Evolutionary conservation across 2,329 filamentous ascomycete species (phyloP).

Genomic region (Endocalyx cinctus): DNA sequence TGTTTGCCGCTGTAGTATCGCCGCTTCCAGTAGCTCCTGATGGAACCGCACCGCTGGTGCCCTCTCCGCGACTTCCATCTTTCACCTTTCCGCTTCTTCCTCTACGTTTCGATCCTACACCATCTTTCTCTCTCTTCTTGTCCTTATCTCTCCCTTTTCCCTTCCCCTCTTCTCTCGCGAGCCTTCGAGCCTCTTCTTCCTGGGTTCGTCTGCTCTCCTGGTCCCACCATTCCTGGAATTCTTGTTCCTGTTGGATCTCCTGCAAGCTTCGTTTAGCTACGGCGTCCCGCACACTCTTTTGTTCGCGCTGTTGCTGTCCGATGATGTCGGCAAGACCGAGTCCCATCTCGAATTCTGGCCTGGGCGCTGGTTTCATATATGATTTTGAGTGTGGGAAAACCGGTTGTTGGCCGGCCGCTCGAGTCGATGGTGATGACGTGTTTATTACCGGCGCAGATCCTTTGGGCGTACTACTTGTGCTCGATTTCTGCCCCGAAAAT

Average conservation of each 20-base stretch:
- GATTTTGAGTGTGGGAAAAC: constrained; percentile 55
- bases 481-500: constrained; percentile 54
- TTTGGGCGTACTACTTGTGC: constrained; percentile 28
- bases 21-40: too few relatives aligned
- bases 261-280: constrained; percentile 83
- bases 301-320: constrained; percentile 78
- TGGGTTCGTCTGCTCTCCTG: constrained; percentile 71
- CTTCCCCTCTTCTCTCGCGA: constrained; percentile 32
- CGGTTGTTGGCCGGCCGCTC: constrained; percentile 5
- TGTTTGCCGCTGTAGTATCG: too few relatives aligned
- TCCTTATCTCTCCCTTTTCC: neutral
- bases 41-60: too few relatives aligned
- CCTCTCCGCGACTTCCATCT: too few relatives aligned
- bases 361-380: constrained; percentile 53
- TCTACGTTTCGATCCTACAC: too few relatives aligned
- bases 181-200: constrained; percentile 50
- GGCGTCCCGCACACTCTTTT: constrained; percentile 75
- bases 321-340: constrained; percentile 86
- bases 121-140: neutral
- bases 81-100: too few relatives aligned
- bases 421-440: neutral
- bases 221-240: constrained; percentile 96
- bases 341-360: constrained; percentile 60
- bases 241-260: constrained; percentile 95
- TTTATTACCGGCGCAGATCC: constrained; percentile 23